Conservation (phyloP, 345 rosid species). For the Raphanus raphanistrum region DNA sequence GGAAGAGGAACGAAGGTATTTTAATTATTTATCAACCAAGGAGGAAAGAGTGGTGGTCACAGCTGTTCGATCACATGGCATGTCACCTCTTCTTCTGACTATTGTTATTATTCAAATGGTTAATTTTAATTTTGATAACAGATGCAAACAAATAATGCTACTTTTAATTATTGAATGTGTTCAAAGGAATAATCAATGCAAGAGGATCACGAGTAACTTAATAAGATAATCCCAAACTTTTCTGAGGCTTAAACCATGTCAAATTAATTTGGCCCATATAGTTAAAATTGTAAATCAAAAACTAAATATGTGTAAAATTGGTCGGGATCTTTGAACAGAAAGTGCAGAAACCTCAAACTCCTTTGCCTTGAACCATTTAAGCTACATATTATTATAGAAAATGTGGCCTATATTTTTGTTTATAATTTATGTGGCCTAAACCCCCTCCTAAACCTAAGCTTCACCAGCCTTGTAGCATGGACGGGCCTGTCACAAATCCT, state of each 20-base stretch:
- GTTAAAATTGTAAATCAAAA: background rate
- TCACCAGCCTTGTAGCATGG: too few species aligned
- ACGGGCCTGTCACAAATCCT: background rate
- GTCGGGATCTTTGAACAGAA: too few species aligned
- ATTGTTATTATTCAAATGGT: slow-evolving; percentile 10
- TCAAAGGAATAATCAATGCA: slow-evolving; percentile 1
- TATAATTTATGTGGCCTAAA: too few species aligned
- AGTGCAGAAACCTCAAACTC: too few species aligned
- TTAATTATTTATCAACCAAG: slow-evolving; percentile 51
- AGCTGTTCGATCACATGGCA: slow-evolving; percentile 94
- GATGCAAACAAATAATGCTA: slow-evolving; percentile 40
- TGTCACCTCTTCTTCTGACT: slow-evolving; percentile 50
- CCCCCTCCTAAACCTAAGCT: too few species aligned
- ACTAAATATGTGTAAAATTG: too few species aligned
- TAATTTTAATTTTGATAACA: slow-evolving; percentile 25
- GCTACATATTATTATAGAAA: too few species aligned
- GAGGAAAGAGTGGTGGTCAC: slow-evolving; percentile 61
- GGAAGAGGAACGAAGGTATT: slow-evolving; percentile 48
- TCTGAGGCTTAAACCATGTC: background rate
- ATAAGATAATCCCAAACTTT: slow-evolving; percentile 12
- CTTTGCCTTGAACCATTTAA: too few species aligned
- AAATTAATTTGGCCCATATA: background rate
- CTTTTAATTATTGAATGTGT: slow-evolving; percentile 36
- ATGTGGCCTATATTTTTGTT: too few species aligned
- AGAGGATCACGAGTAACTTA: background rate